A percentile compares a stretch with the other conserved stretches of the same genome.
phyloP scores from a whole-genome alignment of 2,329 filamentous ascomycete species.

The Calonectria pteridis region DNA sequence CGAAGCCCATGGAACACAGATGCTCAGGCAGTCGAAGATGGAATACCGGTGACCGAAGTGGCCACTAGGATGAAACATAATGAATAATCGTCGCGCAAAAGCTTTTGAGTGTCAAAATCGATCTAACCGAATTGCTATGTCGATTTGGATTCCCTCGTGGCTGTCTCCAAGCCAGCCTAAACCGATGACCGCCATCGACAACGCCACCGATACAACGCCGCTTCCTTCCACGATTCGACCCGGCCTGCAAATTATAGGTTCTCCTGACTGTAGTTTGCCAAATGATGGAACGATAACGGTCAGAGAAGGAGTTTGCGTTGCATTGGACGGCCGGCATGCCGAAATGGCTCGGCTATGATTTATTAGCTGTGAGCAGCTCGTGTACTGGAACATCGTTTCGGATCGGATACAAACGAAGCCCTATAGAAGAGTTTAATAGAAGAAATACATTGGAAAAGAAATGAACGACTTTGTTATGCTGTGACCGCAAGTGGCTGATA shows the following conservation, averaged over 20 bases:
- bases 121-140: neutral
- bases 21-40: neutral
- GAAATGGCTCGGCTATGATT: neutral
- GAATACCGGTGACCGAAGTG: neutral
- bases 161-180: neutral
- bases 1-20: neutral
- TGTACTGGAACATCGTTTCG: neutral
- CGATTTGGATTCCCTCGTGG: neutral
- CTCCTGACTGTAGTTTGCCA: neutral
- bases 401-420: neutral
- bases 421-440: neutral
- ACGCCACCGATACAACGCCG: neutral
- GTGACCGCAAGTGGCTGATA: neutral
- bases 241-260: neutral
- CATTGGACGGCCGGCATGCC: neutral
- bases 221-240: neutral
- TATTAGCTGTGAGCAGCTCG: neutral
- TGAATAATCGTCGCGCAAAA: neutral
- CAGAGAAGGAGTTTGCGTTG: neutral
- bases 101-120: neutral
- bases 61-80: neutral
- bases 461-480: neutral
- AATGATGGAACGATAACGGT: neutral
- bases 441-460: neutral
- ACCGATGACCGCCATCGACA: neutral